Base-by-base conservation (phyloP, 352 stramenopile species). In the Phytopythium sindhum region DNA sequence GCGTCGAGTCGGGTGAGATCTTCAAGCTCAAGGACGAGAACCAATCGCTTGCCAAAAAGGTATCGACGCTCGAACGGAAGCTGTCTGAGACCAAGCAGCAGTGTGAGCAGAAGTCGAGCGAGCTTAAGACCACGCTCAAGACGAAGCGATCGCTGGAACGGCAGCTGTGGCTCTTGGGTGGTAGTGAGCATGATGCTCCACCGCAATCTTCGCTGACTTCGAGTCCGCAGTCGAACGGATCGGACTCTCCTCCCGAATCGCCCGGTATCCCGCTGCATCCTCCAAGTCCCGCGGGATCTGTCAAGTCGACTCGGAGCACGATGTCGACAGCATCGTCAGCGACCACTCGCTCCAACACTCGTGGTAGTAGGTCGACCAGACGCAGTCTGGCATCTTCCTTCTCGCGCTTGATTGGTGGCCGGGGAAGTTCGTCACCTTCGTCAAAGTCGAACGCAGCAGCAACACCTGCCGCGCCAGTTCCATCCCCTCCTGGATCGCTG, bases 1-100 rank as follows among this genome's bases (percentile, higher is more conserved):
- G 87, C 61, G 81, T 93, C 47, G 84, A 95, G 66, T 93, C 83
- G 4, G 84, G 86, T 2, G 80, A 86, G 29, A 74, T 95, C 14
- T 81, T 89, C 28, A 79, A 81, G 47, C 58, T 95, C 19, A 83
- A 88, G 63, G 84, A 93, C 57, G 74, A 90, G 14, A 90, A 86
- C 44, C 73, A 71, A 24, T 63, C 65, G 12, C 63, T 91, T 1
- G 75, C 78, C 59, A 72, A 68, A 14, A 75, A 79, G 50, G 67
- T 73, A 3, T 17, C 66, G 9, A 57, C 61, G 23, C 61, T 71
- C 47, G 73, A 84, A 44, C 55, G 55, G 4, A 72, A 77, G 54
- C 57, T 83, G 31, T 65, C 42, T 1, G 71, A 78, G 29, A 79
- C 79, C 67, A 84, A 85, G 48, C 65, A 72, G 44, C 75, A 86